Evolutionary conservation across 2,329 filamentous ascomycete genomes (phyloP).

Genomic region (Fusarium drepaniforme): DNA sequence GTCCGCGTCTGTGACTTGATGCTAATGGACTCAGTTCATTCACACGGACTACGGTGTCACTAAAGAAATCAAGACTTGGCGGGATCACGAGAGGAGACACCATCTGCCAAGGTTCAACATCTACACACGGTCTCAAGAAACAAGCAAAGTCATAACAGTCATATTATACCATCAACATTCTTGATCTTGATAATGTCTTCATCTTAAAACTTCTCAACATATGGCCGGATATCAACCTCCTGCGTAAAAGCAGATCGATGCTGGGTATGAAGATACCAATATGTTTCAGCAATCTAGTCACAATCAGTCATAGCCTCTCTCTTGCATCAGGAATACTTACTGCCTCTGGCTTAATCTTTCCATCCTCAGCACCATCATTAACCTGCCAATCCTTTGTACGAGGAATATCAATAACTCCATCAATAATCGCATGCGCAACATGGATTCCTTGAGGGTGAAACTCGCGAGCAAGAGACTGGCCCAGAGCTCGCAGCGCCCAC

Average conservation of each 20-base stretch:
- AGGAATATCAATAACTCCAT: conserved; percentile 87
- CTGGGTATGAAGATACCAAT: conserved; percentile 88
- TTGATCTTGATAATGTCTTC: neutral
- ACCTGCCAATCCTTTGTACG: conserved; percentile 67
- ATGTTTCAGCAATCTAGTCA: conserved; percentile 82
- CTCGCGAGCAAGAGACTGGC: conserved; percentile 82
- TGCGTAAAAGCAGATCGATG: conserved; percentile 83
- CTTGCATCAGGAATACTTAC: conserved; percentile 60
- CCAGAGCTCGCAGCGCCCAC: conserved; percentile 80
- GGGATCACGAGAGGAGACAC: neutral
- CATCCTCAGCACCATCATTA: conserved; percentile 62
- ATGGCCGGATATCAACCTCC: conserved; percentile 84
- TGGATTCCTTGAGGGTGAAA: conserved; percentile 89
- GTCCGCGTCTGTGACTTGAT: neutral
- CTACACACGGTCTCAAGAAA: neutral
- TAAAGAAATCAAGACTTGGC: neutral
- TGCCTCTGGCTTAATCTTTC: conserved; percentile 80
- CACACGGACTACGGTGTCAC: neutral
- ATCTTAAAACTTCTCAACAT: conserved; percentile 81
- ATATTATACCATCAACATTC: neutral
- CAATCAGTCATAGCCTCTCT: neutral
- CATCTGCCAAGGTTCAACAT: neutral
- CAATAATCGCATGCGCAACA: conserved; percentile 84
- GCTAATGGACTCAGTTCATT: neutral
- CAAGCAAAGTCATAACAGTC: neutral